Conservation (phyloP, 345 rosid species). For the Dimocarpus longan region DNA sequence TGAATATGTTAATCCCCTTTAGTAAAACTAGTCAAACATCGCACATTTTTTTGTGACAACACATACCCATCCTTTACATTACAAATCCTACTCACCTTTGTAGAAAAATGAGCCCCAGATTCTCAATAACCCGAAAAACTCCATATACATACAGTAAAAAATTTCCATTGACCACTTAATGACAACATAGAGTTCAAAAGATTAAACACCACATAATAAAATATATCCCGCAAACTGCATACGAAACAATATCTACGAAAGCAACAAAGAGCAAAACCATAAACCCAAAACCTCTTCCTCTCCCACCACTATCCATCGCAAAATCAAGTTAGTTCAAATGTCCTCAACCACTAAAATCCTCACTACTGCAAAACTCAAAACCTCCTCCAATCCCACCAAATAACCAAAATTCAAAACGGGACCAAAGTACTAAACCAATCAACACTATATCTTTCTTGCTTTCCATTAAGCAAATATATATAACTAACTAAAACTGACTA, state of each 20-base stretch:
- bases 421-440: constrained; percentile 7
- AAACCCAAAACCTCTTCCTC: background rate
- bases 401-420: constrained; percentile 18
- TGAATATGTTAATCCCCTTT: no score
- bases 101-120: background rate
- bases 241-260: background rate
- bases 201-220: no score
- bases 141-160: no score
- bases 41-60: no score
- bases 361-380: constrained; percentile 10
- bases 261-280: background rate
- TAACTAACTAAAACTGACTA: constrained; percentile 7
- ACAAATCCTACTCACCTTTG: no score
- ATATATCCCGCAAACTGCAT: no score
- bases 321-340: constrained; percentile 18
- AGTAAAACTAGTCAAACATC: no score
- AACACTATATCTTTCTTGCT: constrained; percentile 10
- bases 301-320: constrained; percentile 7
- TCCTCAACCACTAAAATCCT: constrained; percentile 17
- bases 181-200: no score
- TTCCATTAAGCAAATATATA: constrained; percentile 5
- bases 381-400: constrained; percentile 8
- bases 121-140: background rate
- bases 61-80: no score
- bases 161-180: no score